phyloP scores from a whole-genome alignment of 2,329 filamentous ascomycete genomes.

The Cercospora sp. region DNA sequence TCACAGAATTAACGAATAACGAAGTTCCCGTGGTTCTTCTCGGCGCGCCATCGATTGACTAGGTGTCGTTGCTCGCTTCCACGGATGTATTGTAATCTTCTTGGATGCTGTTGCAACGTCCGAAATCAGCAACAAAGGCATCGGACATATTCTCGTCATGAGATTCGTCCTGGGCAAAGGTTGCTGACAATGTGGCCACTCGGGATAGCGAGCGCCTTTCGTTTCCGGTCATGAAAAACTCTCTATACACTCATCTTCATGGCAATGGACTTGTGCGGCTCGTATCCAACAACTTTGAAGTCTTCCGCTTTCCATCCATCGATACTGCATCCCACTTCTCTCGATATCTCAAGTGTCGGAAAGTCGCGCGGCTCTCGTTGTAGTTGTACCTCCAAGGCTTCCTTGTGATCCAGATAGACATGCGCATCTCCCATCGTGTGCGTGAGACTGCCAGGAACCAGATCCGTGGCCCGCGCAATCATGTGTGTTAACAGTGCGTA shows the following conservation, averaged over 20 bases:
- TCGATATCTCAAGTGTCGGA: conserved; percentile 71
- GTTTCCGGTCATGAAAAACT: background rate
- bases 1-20: background rate
- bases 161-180: background rate
- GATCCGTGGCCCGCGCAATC: conserved; percentile 80
- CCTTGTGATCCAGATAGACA: conserved; percentile 89
- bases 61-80: background rate
- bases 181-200: background rate
- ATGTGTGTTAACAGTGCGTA: conserved; percentile 96
- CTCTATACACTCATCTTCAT: conserved; percentile 94
- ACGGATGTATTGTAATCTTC: background rate
- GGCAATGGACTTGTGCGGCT: conserved; percentile 84
- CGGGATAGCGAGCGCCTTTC: background rate
- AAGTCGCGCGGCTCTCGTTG: conserved; percentile 78
- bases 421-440: conserved; percentile 99
- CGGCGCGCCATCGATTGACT: background rate
- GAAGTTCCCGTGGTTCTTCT: background rate
- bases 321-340: conserved; percentile 69
- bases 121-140: background rate
- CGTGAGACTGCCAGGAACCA: conserved; percentile 82
- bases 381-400: conserved; percentile 79
- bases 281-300: conserved; percentile 82
- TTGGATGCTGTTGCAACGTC: background rate
- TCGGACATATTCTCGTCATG: background rate
- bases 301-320: conserved; percentile 90